Conservation (phyloP, 495 filamentous ascomycete species). For the Aspergillus homomorphus region DNA sequence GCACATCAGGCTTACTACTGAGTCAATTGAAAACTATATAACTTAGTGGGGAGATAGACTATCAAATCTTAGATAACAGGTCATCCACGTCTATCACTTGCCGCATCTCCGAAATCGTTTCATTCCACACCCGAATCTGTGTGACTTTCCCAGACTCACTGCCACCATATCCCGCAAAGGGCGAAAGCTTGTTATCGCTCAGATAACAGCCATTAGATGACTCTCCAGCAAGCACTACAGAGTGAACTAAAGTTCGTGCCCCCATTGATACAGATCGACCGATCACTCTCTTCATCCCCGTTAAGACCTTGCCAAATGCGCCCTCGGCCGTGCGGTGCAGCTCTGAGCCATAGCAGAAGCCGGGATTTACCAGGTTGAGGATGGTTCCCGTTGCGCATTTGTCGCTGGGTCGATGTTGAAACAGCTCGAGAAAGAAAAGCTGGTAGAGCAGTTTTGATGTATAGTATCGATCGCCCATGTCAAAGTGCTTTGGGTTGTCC, state of each 20-base stretch:
- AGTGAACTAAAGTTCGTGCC: conserved; percentile 10
- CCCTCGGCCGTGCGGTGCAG: conserved; percentile 5
- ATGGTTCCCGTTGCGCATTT: neutral
- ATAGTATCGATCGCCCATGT: conserved; percentile 10
- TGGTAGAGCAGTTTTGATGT: conserved; percentile 10
- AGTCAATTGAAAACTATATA: too few species aligned
- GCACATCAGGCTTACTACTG: too few species aligned
- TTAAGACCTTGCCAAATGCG: neutral
- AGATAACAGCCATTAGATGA: conserved; percentile 14
- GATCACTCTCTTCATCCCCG: conserved; percentile 2
- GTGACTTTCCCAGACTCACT: neutral
- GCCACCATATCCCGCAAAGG: conserved; percentile 3
- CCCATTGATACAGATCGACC: conserved; percentile 5
- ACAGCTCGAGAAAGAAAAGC: conserved; percentile 11
- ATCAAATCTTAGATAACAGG: conserved; percentile 16
- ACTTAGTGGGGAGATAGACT: too few species aligned
- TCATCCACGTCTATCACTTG: conserved; percentile 12
- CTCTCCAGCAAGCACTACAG: conserved; percentile 10
- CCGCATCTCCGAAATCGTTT: conserved; percentile 6
- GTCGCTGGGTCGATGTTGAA: neutral
- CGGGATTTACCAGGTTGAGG: conserved; percentile 11
- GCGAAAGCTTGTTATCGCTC: conserved; percentile 19
- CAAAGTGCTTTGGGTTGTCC: neutral
- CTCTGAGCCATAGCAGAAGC: conserved; percentile 12
- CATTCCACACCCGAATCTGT: conserved; percentile 3